phyloP scores from a whole-genome alignment of 129 eudicot genomes.

The Artemisia tridentata region DNA sequence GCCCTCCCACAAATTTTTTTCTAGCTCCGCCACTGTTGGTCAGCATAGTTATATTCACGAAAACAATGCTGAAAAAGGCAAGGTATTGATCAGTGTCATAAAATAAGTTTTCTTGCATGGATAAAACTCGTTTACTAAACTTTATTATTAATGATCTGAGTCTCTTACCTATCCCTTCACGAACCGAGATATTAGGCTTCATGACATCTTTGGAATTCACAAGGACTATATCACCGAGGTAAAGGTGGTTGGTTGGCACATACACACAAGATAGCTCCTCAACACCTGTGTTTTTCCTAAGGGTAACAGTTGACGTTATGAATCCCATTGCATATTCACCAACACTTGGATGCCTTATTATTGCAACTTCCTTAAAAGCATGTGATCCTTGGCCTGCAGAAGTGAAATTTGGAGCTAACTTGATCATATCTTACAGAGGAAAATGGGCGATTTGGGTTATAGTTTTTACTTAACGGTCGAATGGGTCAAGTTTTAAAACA shows the following conservation, averaged over 20 bases:
- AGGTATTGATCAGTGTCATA: neutral
- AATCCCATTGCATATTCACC: neutral
- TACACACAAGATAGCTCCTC: slow-evolving; percentile 81
- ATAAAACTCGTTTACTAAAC: neutral
- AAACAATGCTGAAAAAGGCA: neutral
- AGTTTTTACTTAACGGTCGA: too few relatives aligned
- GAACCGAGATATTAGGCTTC: slow-evolving; percentile 77
- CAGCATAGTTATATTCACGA: neutral
- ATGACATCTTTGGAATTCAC: slow-evolving; percentile 64
- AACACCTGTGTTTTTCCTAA: slow-evolving; percentile 29
- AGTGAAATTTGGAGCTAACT: neutral
- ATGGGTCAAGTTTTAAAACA: too few relatives aligned
- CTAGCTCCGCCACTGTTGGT: too few relatives aligned
- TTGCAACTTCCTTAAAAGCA: slow-evolving; percentile 14
- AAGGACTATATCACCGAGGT: slow-evolving; percentile 73
- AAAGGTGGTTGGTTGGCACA: slow-evolving; percentile 87
- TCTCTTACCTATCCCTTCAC: slow-evolving; percentile 80
- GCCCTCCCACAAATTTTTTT: too few relatives aligned
- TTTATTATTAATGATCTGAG: neutral
- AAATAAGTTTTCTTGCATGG: neutral
- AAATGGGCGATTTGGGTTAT: too few relatives aligned
- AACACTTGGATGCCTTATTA: slow-evolving; percentile 11
- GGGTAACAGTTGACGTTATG: slow-evolving; percentile 13
- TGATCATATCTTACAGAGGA: slow-evolving; percentile 1
- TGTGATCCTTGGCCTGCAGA: slow-evolving; percentile 3